Percentiles rank a stretch among this genome's conserved stretches.
Conservation (phyloP, 2,329 filamentous ascomycete genomes). For the Scedosporium minutisporum region DNA sequence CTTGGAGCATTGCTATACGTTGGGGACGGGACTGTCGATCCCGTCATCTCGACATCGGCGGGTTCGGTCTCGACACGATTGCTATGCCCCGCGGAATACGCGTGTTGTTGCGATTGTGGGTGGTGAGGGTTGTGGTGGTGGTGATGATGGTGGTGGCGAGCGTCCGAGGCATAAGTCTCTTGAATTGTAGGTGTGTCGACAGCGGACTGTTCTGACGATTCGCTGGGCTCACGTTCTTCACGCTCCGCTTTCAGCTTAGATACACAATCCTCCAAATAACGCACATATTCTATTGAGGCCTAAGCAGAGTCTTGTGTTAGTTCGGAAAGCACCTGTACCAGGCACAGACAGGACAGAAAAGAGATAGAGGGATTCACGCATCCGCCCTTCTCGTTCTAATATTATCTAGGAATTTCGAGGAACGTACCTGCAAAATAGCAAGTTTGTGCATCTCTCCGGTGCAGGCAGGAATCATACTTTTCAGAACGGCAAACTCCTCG, state of each 20-base stretch:
- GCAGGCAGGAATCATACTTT: conserved; percentile 92
- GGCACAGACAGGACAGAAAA: not conserved
- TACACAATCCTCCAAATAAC: conserved; percentile 86
- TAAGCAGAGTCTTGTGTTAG: conserved; percentile 22
- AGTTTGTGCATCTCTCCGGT: conserved; percentile 98
- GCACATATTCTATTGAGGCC: conserved; percentile 94
- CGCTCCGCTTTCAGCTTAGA: conserved; percentile 57
- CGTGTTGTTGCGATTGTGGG: conserved; percentile 13
- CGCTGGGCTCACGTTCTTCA: not conserved
- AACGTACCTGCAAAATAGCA: conserved; percentile 76
- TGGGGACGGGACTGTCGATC: conserved; percentile 40
- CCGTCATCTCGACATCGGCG: conserved; percentile 53
- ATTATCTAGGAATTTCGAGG: not conserved
- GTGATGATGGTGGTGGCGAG: not conserved
- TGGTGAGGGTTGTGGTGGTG: conserved; percentile 21
- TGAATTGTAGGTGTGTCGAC: not conserved
- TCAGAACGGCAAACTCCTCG: conserved; percentile 88
- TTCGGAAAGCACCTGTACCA: not conserved
- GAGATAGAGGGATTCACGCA: no score
- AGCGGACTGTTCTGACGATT: not conserved
- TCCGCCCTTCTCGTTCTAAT: no score
- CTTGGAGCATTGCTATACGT: conserved; percentile 26
- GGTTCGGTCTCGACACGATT: not conserved
- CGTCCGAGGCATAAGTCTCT: conserved; percentile 3
- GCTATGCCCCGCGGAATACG: not conserved